Conservation (phyloP, 1,139 yeast genomes). For the Candida dubliniensis region DNA sequence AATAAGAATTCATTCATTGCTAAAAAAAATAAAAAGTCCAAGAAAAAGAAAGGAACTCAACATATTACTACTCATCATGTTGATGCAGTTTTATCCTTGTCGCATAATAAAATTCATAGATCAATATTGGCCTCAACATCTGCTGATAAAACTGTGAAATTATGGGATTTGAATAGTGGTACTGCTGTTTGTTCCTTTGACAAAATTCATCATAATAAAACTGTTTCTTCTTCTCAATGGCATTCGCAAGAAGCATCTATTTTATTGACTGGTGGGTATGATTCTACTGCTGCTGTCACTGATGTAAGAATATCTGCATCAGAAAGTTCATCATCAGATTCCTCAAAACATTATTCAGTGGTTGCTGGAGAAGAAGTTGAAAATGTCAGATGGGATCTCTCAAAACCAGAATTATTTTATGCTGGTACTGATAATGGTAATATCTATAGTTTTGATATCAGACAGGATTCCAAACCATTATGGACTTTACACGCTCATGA, state of each 20-base stretch:
- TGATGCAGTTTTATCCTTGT: constrained; percentile 86
- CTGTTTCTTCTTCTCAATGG: constrained; percentile 89
- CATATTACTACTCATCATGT: constrained; percentile 82
- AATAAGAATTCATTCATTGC: constrained; percentile 47
- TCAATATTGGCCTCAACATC: constrained; percentile 90
- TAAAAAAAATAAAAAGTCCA: constrained; percentile 45
- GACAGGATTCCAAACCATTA: constrained; percentile 65
- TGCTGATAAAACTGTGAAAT: constrained; percentile 90
- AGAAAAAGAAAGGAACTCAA: constrained; percentile 47
- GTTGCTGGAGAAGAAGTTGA: constrained; percentile 79
- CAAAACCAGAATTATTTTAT: constrained; percentile 64
- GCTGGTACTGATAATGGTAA: constrained; percentile 94
- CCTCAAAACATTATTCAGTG: constrained; percentile 65
- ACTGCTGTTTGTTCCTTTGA: constrained; percentile 72
- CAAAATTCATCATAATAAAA: constrained; percentile 60
- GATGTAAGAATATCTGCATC: constrained; percentile 70
- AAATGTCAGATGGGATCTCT: constrained; percentile 64
- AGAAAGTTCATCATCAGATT: constrained; percentile 44
- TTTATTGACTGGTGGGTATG: constrained; percentile 90
- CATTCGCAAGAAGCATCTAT: constrained; percentile 75
- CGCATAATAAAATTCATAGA: constrained; percentile 81
- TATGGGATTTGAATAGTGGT: constrained; percentile 86
- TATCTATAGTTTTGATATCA: constrained; percentile 84
- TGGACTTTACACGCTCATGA: constrained; percentile 99
- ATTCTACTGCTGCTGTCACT: constrained; percentile 70